phyloP scores from a whole-genome alignment of 2,329 filamentous ascomycete genomes.

The Chaetomiaceae sp. region DNA sequence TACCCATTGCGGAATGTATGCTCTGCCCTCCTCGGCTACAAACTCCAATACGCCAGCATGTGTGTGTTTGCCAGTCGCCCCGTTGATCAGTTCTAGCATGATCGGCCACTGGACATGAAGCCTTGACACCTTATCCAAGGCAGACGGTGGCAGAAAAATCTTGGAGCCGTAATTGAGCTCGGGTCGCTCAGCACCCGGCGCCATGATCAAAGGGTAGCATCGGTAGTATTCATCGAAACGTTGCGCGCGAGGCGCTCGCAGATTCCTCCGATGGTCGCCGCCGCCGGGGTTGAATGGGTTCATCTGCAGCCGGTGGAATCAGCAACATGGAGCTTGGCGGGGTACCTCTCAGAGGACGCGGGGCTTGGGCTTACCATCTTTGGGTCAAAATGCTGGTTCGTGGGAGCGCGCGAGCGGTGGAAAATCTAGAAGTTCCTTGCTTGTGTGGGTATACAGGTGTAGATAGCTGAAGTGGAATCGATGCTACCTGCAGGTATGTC shows the following conservation, averaged over 20 bases:
- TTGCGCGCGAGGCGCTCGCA: slow-evolving; percentile 52
- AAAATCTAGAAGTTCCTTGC: no score
- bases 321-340: background rate
- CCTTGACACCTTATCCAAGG: slow-evolving; percentile 92
- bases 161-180: slow-evolving; percentile 96
- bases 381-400: no score
- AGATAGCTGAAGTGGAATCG: no score
- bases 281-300: slow-evolving; percentile 34
- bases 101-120: slow-evolving; percentile 97
- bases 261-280: slow-evolving; percentile 10
- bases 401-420: no score
- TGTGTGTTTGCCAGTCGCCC: slow-evolving; percentile 71
- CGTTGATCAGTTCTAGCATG: slow-evolving; percentile 93
- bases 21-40: slow-evolving; percentile 92
- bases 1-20: slow-evolving; percentile 95
- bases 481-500: no score
- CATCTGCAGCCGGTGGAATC: slow-evolving; percentile 27
- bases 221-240: slow-evolving; percentile 98
- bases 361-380: slow-evolving; percentile 18
- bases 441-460: no score
- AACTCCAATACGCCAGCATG: slow-evolving; percentile 97
- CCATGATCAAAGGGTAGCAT: slow-evolving; percentile 93
- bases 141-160: slow-evolving; percentile 93
- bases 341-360: background rate
- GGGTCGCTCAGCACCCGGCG: slow-evolving; percentile 81